phyloP scores from a whole-genome alignment of 768 basidiomycete species.

The Pleurotus platypus region DNA sequence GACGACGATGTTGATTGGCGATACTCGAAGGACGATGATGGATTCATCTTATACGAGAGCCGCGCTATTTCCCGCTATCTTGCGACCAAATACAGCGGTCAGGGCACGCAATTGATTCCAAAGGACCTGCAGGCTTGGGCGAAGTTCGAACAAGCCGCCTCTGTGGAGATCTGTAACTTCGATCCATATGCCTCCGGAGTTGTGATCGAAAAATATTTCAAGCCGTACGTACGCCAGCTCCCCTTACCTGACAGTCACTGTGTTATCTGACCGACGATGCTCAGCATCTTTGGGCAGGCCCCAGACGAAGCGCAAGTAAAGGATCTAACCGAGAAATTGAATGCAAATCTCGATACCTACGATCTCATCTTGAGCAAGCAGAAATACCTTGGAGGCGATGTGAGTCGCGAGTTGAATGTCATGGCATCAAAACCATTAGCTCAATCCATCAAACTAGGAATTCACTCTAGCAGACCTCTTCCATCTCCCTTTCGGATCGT shows the following conservation, averaged over 20 bases:
- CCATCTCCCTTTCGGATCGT: slow-evolving; percentile 42
- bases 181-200: slow-evolving; percentile 40
- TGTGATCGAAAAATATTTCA: slow-evolving; percentile 46
- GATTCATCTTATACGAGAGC: slow-evolving; percentile 61
- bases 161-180: slow-evolving; percentile 52
- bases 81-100: slow-evolving; percentile 46
- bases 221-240: slow-evolving; percentile 40
- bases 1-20: too few relatives aligned
- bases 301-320: slow-evolving; percentile 28
- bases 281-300: slow-evolving; percentile 16
- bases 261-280: background rate
- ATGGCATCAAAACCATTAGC: background rate
- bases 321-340: slow-evolving; percentile 23
- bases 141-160: slow-evolving; percentile 49
- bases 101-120: slow-evolving; percentile 52
- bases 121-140: slow-evolving; percentile 30
- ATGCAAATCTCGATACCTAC: slow-evolving; percentile 47
- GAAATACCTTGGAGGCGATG: slow-evolving; percentile 51
- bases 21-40: slow-evolving; percentile 48
- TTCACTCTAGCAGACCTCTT: slow-evolving; percentile 57
- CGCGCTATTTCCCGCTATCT: slow-evolving; percentile 63
- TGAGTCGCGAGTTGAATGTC: slow-evolving; percentile 15
- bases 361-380: slow-evolving; percentile 54
- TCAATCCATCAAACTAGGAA: slow-evolving; percentile 14
- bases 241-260: background rate